Conservation (phyloP, 176 grass and related monocot species). For the Oryza rufipogon region DNA sequence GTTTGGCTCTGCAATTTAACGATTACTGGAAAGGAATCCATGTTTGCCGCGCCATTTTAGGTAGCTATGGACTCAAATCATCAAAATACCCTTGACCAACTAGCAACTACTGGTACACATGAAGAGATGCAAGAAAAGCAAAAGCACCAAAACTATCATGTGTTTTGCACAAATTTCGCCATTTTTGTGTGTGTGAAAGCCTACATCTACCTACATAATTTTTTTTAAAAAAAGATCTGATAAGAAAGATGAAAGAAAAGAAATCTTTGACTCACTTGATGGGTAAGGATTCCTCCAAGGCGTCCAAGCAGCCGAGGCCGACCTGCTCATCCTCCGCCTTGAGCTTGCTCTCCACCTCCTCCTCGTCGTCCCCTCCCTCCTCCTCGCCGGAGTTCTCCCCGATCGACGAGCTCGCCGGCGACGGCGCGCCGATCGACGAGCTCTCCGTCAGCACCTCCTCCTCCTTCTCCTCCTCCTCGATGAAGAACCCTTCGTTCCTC, state of each 20-base stretch:
- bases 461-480: slow-evolving; percentile 54
- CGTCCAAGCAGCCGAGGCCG: slow-evolving; percentile 49
- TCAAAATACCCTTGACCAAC: neutral
- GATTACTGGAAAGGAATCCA: neutral
- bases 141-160: neutral
- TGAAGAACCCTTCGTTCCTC: slow-evolving; percentile 54
- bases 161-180: neutral
- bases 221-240: neutral
- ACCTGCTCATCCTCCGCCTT: slow-evolving; percentile 29
- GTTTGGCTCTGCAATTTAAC: neutral
- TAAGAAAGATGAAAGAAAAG: neutral
- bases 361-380: slow-evolving; percentile 31
- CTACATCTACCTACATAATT: too few relatives aligned
- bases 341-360: slow-evolving; percentile 61
- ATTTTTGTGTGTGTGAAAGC: neutral
- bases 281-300: slow-evolving; percentile 63
- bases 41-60: neutral
- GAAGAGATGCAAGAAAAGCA: neutral
- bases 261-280: slow-evolving; percentile 58
- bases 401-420: slow-evolving; percentile 59
- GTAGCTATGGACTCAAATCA: neutral
- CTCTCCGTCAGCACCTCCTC: slow-evolving; percentile 48
- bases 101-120: neutral
- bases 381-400: slow-evolving; percentile 50
- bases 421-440: slow-evolving; percentile 47